Evolutionary conservation across 208 protist species (phyloP).

Genomic region (Crithidia fasciculata): DNA sequence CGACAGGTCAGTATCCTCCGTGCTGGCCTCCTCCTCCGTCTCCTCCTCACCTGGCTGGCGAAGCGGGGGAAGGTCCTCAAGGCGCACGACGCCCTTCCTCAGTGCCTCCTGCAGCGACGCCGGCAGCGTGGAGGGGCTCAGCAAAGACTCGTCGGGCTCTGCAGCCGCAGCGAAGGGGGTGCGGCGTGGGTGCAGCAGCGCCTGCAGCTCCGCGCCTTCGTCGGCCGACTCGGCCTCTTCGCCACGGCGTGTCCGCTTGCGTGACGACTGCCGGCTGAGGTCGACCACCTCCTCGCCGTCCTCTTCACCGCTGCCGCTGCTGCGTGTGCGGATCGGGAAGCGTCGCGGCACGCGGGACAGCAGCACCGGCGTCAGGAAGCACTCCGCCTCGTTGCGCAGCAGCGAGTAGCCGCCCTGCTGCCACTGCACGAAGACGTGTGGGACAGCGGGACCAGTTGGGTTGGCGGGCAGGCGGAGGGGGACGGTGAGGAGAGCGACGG

Average conservation of each 20-base stretch:
- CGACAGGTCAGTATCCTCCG: conserved; percentile 3
- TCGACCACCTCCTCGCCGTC: conserved; percentile 21
- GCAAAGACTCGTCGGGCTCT: conserved; percentile 20
- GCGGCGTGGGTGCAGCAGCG: conserved; percentile 2
- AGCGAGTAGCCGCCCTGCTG: conserved; percentile 71
- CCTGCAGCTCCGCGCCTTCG: conserved; percentile 9
- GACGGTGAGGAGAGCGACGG: conserved; percentile 43
- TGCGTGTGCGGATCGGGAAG: conserved; percentile 29
- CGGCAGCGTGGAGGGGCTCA: conserved; percentile 26
- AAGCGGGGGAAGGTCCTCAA: conserved; percentile 29
- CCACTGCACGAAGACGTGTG: conserved; percentile 67
- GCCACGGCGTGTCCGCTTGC: background rate
- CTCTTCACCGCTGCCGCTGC: conserved; percentile 11
- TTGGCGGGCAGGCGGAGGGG: conserved; percentile 6
- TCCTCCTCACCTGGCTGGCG: conserved; percentile 2
- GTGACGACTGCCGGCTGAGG: conserved; percentile 4
- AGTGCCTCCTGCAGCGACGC: conserved; percentile 24
- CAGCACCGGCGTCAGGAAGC: conserved; percentile 55
- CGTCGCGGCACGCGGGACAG: conserved; percentile 33
- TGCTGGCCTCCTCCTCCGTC: background rate
- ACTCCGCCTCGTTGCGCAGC: conserved; percentile 48
- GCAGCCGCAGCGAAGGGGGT: background rate
- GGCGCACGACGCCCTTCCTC: conserved; percentile 26
- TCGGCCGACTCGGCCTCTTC: background rate
- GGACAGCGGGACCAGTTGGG: background rate